phyloP scores from a whole-genome alignment of 1,139 yeast genomes.

The Hemisphaericaspora lyxosophila region DNA sequence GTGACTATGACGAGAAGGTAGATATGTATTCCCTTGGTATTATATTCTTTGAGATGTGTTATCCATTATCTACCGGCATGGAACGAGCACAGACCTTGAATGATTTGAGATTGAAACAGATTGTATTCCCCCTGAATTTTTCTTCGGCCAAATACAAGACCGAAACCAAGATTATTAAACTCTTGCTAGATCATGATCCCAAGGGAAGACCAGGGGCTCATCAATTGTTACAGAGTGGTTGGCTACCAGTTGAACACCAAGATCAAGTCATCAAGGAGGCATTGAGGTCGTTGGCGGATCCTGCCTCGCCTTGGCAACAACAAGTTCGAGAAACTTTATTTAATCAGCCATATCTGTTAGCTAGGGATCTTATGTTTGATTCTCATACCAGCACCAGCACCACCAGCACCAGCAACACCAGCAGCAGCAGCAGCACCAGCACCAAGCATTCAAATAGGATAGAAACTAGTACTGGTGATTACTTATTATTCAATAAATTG shows the following conservation, averaged over 20 bases:
- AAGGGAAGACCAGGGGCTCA: conserved; percentile 75
- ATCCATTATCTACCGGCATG: conserved; percentile 82
- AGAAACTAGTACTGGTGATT: conserved; percentile 29
- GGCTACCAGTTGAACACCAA: conserved; percentile 84
- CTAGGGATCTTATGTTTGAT: conserved; percentile 81
- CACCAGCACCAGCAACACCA: too few relatives aligned
- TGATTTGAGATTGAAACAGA: conserved; percentile 54
- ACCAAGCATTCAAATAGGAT: conserved; percentile 4
- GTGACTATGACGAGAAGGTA: conserved; percentile 83
- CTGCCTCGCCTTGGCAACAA: conserved; percentile 91
- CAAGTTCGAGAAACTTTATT: conserved; percentile 86
- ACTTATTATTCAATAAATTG: conserved; percentile 49
- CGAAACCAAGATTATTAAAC: conserved; percentile 65
- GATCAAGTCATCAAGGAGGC: conserved; percentile 90
- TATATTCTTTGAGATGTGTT: conserved; percentile 93
- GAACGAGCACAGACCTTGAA: conserved; percentile 77
- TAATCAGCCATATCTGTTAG: conserved; percentile 77
- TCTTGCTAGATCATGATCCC: conserved; percentile 77
- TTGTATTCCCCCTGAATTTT: conserved; percentile 70
- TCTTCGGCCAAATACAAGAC: conserved; percentile 42
- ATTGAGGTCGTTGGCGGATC: conserved; percentile 77
- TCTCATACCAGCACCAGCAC: conserved; percentile 18
- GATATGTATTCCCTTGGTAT: conserved; percentile 95
- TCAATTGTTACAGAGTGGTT: conserved; percentile 72
- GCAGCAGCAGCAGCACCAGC: conserved; percentile 10